phyloP scores from a whole-genome alignment of 345 rosid species.

The Melaleuca alternifolia region DNA sequence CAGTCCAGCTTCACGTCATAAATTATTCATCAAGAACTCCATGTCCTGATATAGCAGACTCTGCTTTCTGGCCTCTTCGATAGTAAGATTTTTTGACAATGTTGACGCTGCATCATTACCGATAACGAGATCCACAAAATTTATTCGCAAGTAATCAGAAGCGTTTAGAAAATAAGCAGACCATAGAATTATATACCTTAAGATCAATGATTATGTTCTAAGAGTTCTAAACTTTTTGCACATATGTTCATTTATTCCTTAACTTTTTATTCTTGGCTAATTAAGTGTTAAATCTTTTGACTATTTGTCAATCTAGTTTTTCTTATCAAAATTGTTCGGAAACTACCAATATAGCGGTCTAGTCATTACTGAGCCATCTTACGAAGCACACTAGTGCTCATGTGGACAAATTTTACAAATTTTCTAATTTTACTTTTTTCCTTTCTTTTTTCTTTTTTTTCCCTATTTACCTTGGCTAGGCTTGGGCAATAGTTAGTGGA shows the following conservation, averaged over 20 bases:
- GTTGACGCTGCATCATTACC: background rate
- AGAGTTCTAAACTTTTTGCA: background rate
- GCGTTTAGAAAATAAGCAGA: background rate
- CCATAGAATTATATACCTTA: background rate
- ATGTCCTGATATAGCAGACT: background rate
- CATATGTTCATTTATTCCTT: background rate
- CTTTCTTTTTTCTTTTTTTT: background rate
- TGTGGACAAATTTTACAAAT: background rate
- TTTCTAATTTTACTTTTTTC: background rate
- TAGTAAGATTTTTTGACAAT: background rate
- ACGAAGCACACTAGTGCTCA: accelerated
- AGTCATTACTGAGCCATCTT: background rate
- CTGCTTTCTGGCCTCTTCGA: background rate
- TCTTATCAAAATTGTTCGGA: accelerated
- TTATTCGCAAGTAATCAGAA: background rate
- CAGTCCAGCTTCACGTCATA: background rate
- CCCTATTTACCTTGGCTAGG: background rate
- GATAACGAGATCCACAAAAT: background rate
- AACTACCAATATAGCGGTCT: background rate
- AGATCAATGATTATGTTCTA: too few species aligned
- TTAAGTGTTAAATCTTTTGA: background rate
- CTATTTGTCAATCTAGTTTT: background rate
- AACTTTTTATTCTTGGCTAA: background rate
- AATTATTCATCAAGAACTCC: background rate
- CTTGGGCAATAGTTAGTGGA: background rate